These are phyloP conservation scores for Dendrocalamus latiflorus DNA, from an alignment of 202 grass and related monocot species.

Conservation along the genomic window DNA sequence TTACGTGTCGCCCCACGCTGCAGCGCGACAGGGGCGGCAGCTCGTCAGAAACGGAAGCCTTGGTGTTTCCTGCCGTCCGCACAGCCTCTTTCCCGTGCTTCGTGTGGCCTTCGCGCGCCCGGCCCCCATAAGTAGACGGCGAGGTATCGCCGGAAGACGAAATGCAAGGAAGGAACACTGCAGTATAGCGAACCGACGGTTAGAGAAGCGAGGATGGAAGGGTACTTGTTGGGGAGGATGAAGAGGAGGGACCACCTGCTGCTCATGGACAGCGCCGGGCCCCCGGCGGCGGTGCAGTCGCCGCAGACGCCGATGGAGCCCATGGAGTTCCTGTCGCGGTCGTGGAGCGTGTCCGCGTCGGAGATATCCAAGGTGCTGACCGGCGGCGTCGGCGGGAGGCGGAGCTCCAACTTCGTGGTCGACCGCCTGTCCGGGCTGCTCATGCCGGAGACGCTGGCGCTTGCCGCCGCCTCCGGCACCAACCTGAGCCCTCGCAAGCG, in stretches of 20 bases:
- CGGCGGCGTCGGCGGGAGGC: slow-evolving; percentile 31
- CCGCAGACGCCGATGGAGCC: slow-evolving; percentile 60
- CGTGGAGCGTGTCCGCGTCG: slow-evolving; percentile 80
- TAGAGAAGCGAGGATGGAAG: slow-evolving; percentile 46
- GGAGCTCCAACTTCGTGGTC: slow-evolving; percentile 81
- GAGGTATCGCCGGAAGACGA: background rate
- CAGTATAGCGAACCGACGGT: background rate
- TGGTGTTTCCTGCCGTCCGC: slow-evolving; percentile 53
- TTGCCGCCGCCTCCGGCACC: slow-evolving; percentile 48
- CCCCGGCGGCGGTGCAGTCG: background rate
- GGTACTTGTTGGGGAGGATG: slow-evolving; percentile 42
- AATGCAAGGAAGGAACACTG: background rate
- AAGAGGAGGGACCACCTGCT: slow-evolving; percentile 56
- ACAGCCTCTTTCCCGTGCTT: slow-evolving; percentile 47
- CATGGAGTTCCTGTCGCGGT: slow-evolving; percentile 89
- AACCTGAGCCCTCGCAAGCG: slow-evolving; percentile 32
- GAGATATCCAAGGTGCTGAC: slow-evolving; percentile 77
- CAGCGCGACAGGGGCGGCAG: slow-evolving; percentile 26
- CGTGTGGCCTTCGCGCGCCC: slow-evolving; percentile 17
- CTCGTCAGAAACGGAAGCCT: slow-evolving; percentile 22
- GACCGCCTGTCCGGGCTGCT: slow-evolving; percentile 74
- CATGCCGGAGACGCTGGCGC: slow-evolving; percentile 61
- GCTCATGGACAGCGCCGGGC: slow-evolving; percentile 31
- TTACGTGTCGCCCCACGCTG: slow-evolving; percentile 23
- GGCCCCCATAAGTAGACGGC: slow-evolving; percentile 4